phyloP scores from a whole-genome alignment of 805 yeast species.

The Trichomonascus vanleenenianus region DNA sequence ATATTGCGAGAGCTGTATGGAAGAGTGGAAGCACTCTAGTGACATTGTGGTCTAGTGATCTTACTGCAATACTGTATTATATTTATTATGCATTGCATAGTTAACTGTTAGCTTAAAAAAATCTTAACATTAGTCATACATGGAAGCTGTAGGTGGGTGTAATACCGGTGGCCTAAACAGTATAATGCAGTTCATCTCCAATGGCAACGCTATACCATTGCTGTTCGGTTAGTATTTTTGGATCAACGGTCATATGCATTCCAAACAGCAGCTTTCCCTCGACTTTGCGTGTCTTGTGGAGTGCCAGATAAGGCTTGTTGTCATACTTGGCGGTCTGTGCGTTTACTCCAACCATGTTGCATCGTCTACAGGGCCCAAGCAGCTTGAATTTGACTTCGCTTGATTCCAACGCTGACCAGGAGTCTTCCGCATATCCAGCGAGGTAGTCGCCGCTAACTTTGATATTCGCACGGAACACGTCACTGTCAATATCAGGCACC shows the following conservation, averaged over 20 bases:
- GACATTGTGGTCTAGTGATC: no score
- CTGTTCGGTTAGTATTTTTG: neutral
- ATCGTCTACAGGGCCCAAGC: slow-evolving; percentile 33
- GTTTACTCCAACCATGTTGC: slow-evolving; percentile 40
- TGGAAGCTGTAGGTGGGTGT: no score
- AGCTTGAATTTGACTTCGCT: slow-evolving; percentile 11
- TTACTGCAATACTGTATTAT: no score
- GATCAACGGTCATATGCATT: slow-evolving; percentile 18
- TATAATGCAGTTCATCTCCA: neutral
- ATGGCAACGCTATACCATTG: neutral
- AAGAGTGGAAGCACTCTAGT: no score
- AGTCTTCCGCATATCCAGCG: slow-evolving; percentile 33
- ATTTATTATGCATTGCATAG: no score
- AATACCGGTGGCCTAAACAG: no score
- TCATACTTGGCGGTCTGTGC: slow-evolving; percentile 30
- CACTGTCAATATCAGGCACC: slow-evolving; percentile 6
- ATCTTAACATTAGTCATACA: no score
- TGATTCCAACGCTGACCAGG: slow-evolving; percentile 26
- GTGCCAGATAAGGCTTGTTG: slow-evolving; percentile 27
- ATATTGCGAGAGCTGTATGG: no score
- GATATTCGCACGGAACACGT: slow-evolving; percentile 35
- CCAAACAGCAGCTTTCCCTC: slow-evolving; percentile 36
- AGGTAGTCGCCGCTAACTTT: slow-evolving; percentile 23
- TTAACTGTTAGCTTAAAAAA: no score
- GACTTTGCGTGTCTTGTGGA: slow-evolving; percentile 29